Evolutionary conservation across 73 alveolate species (phyloP).

Genomic region (Uronychia setigera): DNA sequence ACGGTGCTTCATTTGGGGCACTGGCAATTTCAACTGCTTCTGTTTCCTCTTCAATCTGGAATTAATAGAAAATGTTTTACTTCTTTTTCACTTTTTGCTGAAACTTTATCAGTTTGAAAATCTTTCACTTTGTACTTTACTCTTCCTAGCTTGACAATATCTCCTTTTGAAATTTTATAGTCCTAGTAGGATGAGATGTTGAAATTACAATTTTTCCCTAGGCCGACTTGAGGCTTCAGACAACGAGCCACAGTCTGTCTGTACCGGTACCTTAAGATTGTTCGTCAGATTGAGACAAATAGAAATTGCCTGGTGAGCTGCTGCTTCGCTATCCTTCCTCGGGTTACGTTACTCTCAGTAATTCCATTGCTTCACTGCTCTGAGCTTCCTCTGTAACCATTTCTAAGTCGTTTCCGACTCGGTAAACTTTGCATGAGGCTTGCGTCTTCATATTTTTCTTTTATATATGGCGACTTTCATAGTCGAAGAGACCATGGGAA

Average conservation of each 20-base stretch:
- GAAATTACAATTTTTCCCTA: neutral
- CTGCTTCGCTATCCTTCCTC: neutral
- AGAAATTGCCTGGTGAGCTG: neutral
- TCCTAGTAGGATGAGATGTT: slow-evolving; percentile 20
- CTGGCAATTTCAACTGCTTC: neutral
- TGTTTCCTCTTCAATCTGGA: neutral
- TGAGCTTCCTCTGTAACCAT: neutral
- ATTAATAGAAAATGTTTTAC: neutral
- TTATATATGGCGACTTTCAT: slow-evolving; percentile 31
- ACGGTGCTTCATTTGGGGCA: neutral
- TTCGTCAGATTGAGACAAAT: neutral
- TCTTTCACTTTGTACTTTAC: slow-evolving; percentile 73
- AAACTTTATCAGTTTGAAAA: slow-evolving; percentile 2
- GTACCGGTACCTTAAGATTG: neutral
- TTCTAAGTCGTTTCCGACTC: neutral
- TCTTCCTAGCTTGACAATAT: slow-evolving; percentile 72
- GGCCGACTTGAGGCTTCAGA: neutral
- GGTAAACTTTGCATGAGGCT: neutral
- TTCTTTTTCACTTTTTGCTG: slow-evolving; percentile 4
- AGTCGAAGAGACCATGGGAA: slow-evolving; percentile 73
- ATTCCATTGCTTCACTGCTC: neutral
- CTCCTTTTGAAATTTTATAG: slow-evolving; percentile 46
- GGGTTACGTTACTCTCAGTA: neutral
- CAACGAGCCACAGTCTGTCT: neutral
- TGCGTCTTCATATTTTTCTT: neutral